Evolutionary conservation across 148 eudicot genomes (phyloP).

Genomic region (Cornus kousa): DNA sequence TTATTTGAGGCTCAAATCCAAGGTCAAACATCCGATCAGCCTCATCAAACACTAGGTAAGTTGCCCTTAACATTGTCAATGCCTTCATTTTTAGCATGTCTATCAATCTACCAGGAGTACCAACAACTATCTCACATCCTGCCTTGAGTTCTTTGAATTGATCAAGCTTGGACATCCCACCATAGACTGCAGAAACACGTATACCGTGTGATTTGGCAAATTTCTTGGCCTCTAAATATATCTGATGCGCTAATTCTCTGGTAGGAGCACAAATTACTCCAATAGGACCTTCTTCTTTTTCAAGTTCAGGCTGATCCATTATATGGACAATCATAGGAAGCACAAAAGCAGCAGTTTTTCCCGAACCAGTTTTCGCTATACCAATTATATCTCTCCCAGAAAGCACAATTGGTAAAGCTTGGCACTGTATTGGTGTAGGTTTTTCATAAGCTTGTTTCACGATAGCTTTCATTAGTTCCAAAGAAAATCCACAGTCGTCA

Average conservation of each 20-base stretch:
- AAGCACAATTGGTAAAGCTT: slow-evolving; percentile 85
- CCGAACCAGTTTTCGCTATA: slow-evolving; percentile 98
- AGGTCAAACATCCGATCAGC: slow-evolving; percentile 99
- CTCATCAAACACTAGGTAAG: slow-evolving; percentile 96
- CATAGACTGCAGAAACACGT: slow-evolving; percentile 95
- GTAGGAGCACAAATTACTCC: slow-evolving; percentile 99
- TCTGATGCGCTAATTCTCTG: slow-evolving; percentile 97
- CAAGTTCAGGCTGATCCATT: slow-evolving; percentile 96
- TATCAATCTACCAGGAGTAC: slow-evolving; percentile 95
- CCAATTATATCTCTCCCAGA: slow-evolving; percentile 94
- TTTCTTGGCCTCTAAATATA: slow-evolving; percentile 88
- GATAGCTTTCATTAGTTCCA: slow-evolving; percentile 67
- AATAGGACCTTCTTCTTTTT: slow-evolving; percentile 92
- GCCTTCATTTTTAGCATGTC: slow-evolving; percentile 98
- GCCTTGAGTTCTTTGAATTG: slow-evolving; percentile 96
- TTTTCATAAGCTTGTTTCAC: slow-evolving; percentile 89
- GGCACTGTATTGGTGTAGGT: slow-evolving; percentile 95
- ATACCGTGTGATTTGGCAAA: slow-evolving; percentile 75
- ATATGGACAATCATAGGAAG: slow-evolving; percentile 98
- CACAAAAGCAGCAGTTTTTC: slow-evolving; percentile 96
- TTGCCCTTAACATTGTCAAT: slow-evolving; percentile 78
- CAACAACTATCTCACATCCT: slow-evolving; percentile 90
- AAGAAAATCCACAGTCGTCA: slow-evolving; percentile 84
- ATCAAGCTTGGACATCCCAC: slow-evolving; percentile 98
- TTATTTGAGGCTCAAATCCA: slow-evolving; percentile 97